Evolutionary conservation across 2,329 filamentous ascomycete species (phyloP).

Genomic region (Aspergillus awamori): DNA sequence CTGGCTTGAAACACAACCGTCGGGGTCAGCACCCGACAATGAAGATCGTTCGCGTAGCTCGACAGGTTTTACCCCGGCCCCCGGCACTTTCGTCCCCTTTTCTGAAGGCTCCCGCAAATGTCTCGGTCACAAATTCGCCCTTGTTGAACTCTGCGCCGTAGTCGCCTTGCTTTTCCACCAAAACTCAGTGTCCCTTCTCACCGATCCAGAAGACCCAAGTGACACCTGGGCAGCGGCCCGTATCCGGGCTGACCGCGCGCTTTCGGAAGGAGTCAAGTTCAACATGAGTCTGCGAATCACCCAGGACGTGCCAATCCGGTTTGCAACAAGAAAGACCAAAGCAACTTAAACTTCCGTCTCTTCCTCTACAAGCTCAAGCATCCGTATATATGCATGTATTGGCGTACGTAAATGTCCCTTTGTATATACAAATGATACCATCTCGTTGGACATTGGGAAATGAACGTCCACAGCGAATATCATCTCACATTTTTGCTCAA

Average conservation of each 20-base stretch:
- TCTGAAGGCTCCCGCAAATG: constrained; percentile 1
- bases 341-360: background rate
- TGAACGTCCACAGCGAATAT: background rate
- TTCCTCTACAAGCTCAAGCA: background rate
- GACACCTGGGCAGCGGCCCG: background rate
- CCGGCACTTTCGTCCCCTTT: constrained; percentile 4
- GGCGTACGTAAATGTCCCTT: background rate
- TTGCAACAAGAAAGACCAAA: background rate
- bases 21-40: no score
- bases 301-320: background rate
- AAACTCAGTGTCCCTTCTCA: background rate
- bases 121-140: constrained; percentile 1
- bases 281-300: constrained; percentile 8
- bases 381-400: background rate
- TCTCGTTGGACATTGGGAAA: background rate
- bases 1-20: background rate
- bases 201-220: background rate
- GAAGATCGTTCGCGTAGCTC: background rate
- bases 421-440: background rate
- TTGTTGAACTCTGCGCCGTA: constrained; percentile 3
- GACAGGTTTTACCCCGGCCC: background rate
- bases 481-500: background rate
- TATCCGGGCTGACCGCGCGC: background rate
- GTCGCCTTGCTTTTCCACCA: background rate
- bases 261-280: constrained; percentile 6